Base-by-base conservation (phyloP, 2,329 filamentous ascomycete genomes). In the Sporothrix curviconia region DNA sequence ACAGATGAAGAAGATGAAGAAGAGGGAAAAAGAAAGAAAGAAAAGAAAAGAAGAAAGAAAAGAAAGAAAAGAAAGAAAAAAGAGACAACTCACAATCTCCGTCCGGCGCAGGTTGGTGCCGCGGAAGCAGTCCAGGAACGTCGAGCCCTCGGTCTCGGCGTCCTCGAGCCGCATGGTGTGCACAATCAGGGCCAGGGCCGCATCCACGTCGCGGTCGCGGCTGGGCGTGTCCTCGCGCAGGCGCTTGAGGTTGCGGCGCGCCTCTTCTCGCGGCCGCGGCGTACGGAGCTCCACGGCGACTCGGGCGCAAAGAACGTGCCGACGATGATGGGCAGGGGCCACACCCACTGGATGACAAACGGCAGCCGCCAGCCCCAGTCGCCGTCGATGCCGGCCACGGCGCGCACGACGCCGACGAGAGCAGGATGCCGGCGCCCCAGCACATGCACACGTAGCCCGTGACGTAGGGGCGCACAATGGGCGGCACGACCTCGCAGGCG, bases 91-190 rank as follows among this genome's bases (percentile, higher is more conserved):
- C 14, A 34, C 32, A 22, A 77, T 74, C 57, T 76, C 74, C 0
- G 74, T 77, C 24, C 76, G 69, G 0, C 75, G 69, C 4, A 75
- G 64, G 57, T 81, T 74, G 7, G 67, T 63, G 12, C 72, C 73
- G 28, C 71, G 71, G 66, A 81, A 79, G 62, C 76, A 78, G 65
- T 79, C 75, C 19, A 64, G 46, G 61, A 80, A 81, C 1, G 72
- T 72, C 2, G 66, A n/a, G 14, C 47, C 47, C 14, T 37, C 47
- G n/a, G 32, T 37, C 47, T 39, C 47, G 47, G 71, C 65, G 17
- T 69, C 66, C 63, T 79, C 76, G 11, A 76, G 64, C 64, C 71
- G 70, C 54, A 75, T 73, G 0, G 62, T 78, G 54, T 76, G 70
- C 5, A 71, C 64, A 67, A 78, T 76, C 70, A 76, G 71, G 12